These are phyloP conservation scores for Ramichloridium luteum DNA, from an alignment of 2,329 filamentous ascomycete species.

Conservation along the genomic window DNA sequence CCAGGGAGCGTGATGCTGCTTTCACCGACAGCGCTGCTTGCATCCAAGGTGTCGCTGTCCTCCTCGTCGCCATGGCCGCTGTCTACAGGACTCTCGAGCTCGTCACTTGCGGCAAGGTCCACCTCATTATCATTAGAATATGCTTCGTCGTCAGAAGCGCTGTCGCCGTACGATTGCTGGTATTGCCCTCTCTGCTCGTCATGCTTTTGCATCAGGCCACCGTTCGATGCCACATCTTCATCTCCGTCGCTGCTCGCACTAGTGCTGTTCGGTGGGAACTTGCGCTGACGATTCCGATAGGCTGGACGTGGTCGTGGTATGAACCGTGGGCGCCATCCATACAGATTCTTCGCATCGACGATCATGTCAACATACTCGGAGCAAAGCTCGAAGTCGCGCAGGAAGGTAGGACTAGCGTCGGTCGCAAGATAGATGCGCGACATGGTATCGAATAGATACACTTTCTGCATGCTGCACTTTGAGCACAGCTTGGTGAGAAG, in stretches of 20 bases:
- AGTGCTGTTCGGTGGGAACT: no score
- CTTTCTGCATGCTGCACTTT: slow-evolving; percentile 92
- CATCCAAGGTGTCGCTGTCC: slow-evolving; percentile 4
- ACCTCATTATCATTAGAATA: not conserved
- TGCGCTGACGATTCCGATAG: no score
- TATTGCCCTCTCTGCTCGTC: no score
- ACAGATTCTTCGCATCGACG: slow-evolving; percentile 91
- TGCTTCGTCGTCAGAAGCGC: slow-evolving; percentile 1
- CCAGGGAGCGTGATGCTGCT: slow-evolving; percentile 51
- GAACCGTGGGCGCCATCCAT: slow-evolving; percentile 69
- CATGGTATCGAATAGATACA: slow-evolving; percentile 92
- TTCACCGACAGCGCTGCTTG: slow-evolving; percentile 31
- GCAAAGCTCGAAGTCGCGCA: slow-evolving; percentile 95
- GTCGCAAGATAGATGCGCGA: slow-evolving; percentile 99
- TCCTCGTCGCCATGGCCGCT: slow-evolving; percentile 9
- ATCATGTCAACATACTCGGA: slow-evolving; percentile 98
- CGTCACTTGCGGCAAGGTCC: not conserved
- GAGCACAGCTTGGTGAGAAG: slow-evolving; percentile 89
- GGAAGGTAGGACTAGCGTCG: slow-evolving; percentile 83
- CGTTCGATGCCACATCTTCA: not conserved
- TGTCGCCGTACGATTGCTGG: not conserved
- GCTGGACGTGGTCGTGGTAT: no score
- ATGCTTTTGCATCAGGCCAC: no score
- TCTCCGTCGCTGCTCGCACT: not conserved
- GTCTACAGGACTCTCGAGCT: not conserved